phyloP scores from a whole-genome alignment of 768 basidiomycete species.

The Agaricus sinodeliciosus region DNA sequence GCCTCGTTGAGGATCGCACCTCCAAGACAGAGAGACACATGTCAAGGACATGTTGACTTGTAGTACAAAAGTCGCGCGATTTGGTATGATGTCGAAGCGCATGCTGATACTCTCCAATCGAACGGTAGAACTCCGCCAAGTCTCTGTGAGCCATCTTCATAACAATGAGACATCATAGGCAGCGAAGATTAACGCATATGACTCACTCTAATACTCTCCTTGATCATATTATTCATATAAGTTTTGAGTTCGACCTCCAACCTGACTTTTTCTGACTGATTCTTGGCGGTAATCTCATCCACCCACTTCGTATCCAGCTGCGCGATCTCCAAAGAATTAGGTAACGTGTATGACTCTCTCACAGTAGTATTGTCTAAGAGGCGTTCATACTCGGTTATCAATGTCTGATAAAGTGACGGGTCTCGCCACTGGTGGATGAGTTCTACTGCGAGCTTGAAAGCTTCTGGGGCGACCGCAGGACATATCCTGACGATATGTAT shows the following conservation, averaged over 20 bases:
- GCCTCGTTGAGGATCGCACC: slow-evolving; percentile 30
- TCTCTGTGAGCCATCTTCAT: slow-evolving; percentile 86
- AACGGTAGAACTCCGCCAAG: slow-evolving; percentile 71
- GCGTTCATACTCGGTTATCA: slow-evolving; percentile 51
- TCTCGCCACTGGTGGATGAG: slow-evolving; percentile 68
- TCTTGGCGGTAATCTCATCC: slow-evolving; percentile 59
- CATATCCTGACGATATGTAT: slow-evolving; percentile 58
- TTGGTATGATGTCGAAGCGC: slow-evolving; percentile 86
- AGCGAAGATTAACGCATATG: neutral
- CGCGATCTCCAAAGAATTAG: slow-evolving; percentile 40
- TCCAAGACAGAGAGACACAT: slow-evolving; percentile 83
- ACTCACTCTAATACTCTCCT: slow-evolving; percentile 91
- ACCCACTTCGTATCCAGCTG: slow-evolving; percentile 65
- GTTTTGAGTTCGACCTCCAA: slow-evolving; percentile 93
- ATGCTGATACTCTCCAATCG: slow-evolving; percentile 60
- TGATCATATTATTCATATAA: slow-evolving; percentile 95
- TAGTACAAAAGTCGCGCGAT: slow-evolving; percentile 88
- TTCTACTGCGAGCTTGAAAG: slow-evolving; percentile 58
- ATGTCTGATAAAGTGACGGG: slow-evolving; percentile 46
- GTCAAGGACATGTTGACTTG: slow-evolving; percentile 87
- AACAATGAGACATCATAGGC: neutral
- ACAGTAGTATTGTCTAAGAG: slow-evolving; percentile 24
- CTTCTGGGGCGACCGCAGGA: slow-evolving; percentile 66
- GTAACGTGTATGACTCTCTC: slow-evolving; percentile 23
- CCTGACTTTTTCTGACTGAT: slow-evolving; percentile 69